phyloP scores from a whole-genome alignment of 2,329 filamentous ascomycete species.

The Penicillium decumbens region DNA sequence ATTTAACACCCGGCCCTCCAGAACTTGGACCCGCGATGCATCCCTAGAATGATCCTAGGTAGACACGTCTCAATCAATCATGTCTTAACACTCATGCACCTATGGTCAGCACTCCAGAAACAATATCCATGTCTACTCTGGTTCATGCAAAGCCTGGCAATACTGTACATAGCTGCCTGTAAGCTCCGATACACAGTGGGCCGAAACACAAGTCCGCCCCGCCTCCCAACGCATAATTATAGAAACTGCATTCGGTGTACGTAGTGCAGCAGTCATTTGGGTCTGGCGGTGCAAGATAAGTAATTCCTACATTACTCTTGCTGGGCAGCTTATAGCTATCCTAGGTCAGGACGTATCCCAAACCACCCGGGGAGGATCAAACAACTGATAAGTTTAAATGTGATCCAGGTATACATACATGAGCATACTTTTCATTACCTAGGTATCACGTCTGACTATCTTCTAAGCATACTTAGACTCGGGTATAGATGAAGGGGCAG shows the following conservation, averaged over 20 bases:
- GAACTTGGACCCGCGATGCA: not conserved
- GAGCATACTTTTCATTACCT: not conserved
- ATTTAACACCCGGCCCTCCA: not conserved
- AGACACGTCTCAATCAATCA: not conserved
- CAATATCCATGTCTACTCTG: not conserved
- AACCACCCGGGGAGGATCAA: too few relatives aligned
- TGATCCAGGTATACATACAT: not conserved
- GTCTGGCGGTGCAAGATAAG: not conserved
- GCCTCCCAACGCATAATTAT: conserved; percentile 8
- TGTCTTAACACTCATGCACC: not conserved
- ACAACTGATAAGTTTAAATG: too few relatives aligned
- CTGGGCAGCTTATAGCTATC: too few relatives aligned
- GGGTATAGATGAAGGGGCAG: not conserved
- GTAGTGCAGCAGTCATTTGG: not conserved
- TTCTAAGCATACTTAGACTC: too few relatives aligned
- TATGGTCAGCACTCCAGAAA: not conserved
- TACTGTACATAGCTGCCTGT: not conserved
- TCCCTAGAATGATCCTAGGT: not conserved
- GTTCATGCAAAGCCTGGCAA: not conserved
- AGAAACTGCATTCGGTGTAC: conserved; percentile 2
- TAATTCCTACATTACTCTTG: not conserved
- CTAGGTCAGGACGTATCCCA: too few relatives aligned
- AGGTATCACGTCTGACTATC: too few relatives aligned
- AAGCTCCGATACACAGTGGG: conserved; percentile 4
- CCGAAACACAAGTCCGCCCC: conserved; percentile 5